Evolutionary conservation across 1,139 yeast species (phyloP).

Genomic region (Geotrichum aggregatum): DNA sequence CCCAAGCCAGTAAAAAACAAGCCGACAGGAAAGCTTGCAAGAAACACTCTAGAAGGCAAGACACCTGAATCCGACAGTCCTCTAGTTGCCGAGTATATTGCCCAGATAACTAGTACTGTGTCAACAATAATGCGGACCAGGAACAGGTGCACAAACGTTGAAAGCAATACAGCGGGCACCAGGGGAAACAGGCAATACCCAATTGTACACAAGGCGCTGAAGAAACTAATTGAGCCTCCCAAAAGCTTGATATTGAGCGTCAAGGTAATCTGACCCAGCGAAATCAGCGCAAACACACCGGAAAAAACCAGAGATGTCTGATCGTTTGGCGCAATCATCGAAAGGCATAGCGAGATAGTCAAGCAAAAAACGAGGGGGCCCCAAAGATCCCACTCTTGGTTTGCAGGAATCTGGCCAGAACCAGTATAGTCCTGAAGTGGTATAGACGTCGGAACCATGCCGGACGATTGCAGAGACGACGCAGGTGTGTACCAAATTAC

Average conservation of each 20-base stretch:
- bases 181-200: slow-evolving; percentile 81
- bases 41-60: slow-evolving; percentile 59
- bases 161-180: slow-evolving; percentile 56
- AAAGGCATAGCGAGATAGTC: slow-evolving; percentile 51
- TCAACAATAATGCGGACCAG: slow-evolving; percentile 54
- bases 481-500: slow-evolving; percentile 63
- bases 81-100: slow-evolving; percentile 62
- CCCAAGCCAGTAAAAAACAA: slow-evolving; percentile 67
- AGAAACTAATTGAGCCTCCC: slow-evolving; percentile 67
- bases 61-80: slow-evolving; percentile 68
- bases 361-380: slow-evolving; percentile 78
- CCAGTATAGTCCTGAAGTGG: neutral
- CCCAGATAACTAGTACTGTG: slow-evolving; percentile 60
- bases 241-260: slow-evolving; percentile 69
- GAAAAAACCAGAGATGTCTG: slow-evolving; percentile 50
- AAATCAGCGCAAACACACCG: slow-evolving; percentile 58
- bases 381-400: slow-evolving; percentile 44
- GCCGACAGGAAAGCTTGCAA: slow-evolving; percentile 74
- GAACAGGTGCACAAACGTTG: slow-evolving; percentile 54
- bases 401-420: neutral
- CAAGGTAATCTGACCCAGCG: slow-evolving; percentile 51
- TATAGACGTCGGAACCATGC: slow-evolving; percentile 19
- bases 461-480: slow-evolving; percentile 15
- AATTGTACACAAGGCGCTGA: slow-evolving; percentile 74
- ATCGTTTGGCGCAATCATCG: slow-evolving; percentile 41